Conservation (phyloP, 208 protist genomes). For the Acanthamoeba polyphaga region DNA sequence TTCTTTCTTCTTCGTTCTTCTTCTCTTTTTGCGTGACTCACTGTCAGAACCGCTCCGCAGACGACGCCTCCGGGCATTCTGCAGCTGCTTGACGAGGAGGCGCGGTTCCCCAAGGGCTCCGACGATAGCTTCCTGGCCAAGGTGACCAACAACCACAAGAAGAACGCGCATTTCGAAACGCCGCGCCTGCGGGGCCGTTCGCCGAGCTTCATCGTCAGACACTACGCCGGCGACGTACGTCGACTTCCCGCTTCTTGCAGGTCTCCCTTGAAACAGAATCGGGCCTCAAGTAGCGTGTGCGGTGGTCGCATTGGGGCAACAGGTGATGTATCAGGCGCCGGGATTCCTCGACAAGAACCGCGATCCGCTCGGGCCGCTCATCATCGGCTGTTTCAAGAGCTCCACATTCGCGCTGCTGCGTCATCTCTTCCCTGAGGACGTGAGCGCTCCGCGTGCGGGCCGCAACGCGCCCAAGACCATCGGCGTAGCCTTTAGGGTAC, state of each 20-base stretch:
- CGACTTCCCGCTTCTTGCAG: background rate
- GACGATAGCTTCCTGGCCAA: slow-evolving; percentile 84
- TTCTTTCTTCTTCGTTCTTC: too few species aligned
- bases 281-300: background rate
- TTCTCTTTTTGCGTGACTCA: background rate
- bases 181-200: slow-evolving; percentile 52
- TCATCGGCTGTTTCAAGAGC: slow-evolving; percentile 93
- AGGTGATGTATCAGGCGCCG: slow-evolving; percentile 84
- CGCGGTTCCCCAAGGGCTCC: slow-evolving; percentile 82
- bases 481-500: background rate
- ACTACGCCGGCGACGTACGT: slow-evolving; percentile 87
- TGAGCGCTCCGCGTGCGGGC: background rate
- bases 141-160: slow-evolving; percentile 79
- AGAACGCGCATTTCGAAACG: slow-evolving; percentile 44
- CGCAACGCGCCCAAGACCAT: background rate
- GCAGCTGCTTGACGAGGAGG: slow-evolving; percentile 86
- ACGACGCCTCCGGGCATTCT: slow-evolving; percentile 78
- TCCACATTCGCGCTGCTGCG: background rate
- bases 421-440: background rate
- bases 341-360: slow-evolving; percentile 92
- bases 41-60: background rate
- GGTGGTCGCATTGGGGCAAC: background rate
- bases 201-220: slow-evolving; percentile 83
- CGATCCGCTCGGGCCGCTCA: slow-evolving; percentile 54
- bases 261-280: background rate